phyloP scores from a whole-genome alignment of 495 filamentous ascomycete species.

The Talaromyces adpressus region DNA sequence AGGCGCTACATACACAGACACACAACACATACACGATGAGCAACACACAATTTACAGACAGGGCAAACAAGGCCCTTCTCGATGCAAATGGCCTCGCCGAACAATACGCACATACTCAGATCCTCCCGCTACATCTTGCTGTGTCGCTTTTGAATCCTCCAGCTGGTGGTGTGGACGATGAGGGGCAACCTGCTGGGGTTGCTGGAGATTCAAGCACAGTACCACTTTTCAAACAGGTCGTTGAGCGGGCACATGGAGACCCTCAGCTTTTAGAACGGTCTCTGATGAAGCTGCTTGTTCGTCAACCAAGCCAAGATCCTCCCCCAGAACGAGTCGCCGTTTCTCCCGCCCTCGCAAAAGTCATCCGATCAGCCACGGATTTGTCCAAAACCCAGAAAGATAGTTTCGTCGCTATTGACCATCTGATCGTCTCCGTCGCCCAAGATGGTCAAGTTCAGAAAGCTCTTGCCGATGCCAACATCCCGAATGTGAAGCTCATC shows the following conservation, averaged over 20 bases:
- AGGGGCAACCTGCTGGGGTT: slow-evolving; percentile 57
- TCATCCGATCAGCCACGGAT: slow-evolving; percentile 78
- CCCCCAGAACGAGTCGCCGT: slow-evolving; percentile 81
- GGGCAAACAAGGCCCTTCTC: slow-evolving; percentile 77
- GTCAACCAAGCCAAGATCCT: slow-evolving; percentile 87
- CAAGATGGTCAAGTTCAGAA: slow-evolving; percentile 71
- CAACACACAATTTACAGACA: slow-evolving; percentile 74
- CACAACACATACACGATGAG: slow-evolving; percentile 26
- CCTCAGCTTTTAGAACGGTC: slow-evolving; percentile 78
- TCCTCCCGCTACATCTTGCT: slow-evolving; percentile 81
- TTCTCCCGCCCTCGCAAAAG: slow-evolving; percentile 70
- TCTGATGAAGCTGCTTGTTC: slow-evolving; percentile 85
- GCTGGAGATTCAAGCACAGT: slow-evolving; percentile 47
- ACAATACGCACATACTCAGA: slow-evolving; percentile 84
- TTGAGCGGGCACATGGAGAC: slow-evolving; percentile 91
- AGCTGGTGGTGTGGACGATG: slow-evolving; percentile 65
- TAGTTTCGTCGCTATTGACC: slow-evolving; percentile 86
- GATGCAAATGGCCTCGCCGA: slow-evolving; percentile 78
- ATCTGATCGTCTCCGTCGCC: slow-evolving; percentile 74
- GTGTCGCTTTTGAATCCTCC: slow-evolving; percentile 81
- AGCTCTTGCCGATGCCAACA: slow-evolving; percentile 75
- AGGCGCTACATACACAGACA: background rate
- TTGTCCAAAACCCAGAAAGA: slow-evolving; percentile 94
- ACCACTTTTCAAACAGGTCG: slow-evolving; percentile 85
- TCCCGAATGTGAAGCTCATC: slow-evolving; percentile 85